Evolutionary conservation across 192 early-diverging fungal species (phyloP).

Genomic region (Phlyctochytrium bullatum): DNA sequence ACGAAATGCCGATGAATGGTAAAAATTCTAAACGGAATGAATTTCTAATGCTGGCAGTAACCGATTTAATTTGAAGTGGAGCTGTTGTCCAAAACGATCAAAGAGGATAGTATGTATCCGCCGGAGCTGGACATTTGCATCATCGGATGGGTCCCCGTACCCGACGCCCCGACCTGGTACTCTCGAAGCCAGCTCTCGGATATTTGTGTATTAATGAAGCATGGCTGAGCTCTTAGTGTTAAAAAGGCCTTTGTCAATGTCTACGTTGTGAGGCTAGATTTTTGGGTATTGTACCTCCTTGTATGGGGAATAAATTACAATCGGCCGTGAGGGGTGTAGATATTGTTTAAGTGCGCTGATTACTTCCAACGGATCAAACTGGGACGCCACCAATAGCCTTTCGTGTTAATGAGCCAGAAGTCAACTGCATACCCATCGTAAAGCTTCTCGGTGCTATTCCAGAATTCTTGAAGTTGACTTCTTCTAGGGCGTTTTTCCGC

Average conservation of each 20-base stretch:
- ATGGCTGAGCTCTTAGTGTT: too few relatives aligned
- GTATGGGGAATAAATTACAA: slow-evolving; percentile 71
- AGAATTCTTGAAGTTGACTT: too few relatives aligned
- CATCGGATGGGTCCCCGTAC: slow-evolving; percentile 47
- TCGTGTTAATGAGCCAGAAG: too few relatives aligned
- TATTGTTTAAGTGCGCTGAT: slow-evolving; percentile 68
- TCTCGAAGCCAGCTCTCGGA: slow-evolving; percentile 91
- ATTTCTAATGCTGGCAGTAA: not conserved
- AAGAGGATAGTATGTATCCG: slow-evolving; percentile 39
- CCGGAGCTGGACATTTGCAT: slow-evolving; percentile 48
- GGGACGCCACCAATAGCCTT: slow-evolving; percentile 75
- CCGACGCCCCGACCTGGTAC: slow-evolving; percentile 46
- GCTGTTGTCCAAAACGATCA: not conserved
- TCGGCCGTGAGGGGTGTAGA: slow-evolving; percentile 77
- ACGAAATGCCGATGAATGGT: slow-evolving; percentile 84
- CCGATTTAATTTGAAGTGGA: not conserved
- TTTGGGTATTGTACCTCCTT: slow-evolving; percentile 41
- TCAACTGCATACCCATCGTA: too few relatives aligned
- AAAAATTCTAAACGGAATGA: too few relatives aligned
- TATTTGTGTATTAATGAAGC: slow-evolving; percentile 79
- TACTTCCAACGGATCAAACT: slow-evolving; percentile 71
- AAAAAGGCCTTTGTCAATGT: too few relatives aligned
- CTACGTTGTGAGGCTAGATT: too few relatives aligned
- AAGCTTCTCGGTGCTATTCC: too few relatives aligned
- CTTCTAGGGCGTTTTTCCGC: too few relatives aligned